These are phyloP conservation scores for Aspergillus uvarum DNA, from an alignment of 2,329 filamentous ascomycete genomes.

Conservation along the genomic window DNA sequence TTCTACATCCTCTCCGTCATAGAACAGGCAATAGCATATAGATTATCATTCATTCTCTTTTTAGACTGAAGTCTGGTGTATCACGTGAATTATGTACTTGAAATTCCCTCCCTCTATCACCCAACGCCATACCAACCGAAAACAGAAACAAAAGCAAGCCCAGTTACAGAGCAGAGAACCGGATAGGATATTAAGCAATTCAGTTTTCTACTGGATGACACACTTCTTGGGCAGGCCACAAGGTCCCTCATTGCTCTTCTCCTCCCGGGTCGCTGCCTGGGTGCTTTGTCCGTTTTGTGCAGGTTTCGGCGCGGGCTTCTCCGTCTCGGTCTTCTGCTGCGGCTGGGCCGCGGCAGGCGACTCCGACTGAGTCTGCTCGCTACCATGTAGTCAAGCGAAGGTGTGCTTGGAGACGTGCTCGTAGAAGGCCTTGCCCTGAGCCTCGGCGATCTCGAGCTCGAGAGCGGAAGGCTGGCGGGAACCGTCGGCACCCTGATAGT, in stretches of 20 bases:
- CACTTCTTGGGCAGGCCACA: conserved; percentile 79
- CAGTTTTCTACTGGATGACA: conserved; percentile 56
- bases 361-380: conserved; percentile 36
- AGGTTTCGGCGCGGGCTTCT: conserved; percentile 26
- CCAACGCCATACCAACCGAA: conserved; percentile 15
- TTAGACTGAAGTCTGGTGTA: conserved; percentile 1
- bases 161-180: conserved; percentile 4
- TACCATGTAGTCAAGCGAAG: conserved; percentile 76
- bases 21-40: no score
- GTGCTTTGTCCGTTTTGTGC: conserved; percentile 32
- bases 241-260: conserved; percentile 58
- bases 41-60: conserved; percentile 9
- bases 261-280: conserved; percentile 44
- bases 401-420: conserved; percentile 69
- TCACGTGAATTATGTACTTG: conserved; percentile 2
- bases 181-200: conserved; percentile 10
- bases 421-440: conserved; percentile 86
- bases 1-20: no score
- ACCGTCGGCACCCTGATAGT: conserved; percentile 60
- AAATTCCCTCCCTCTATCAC: conserved; percentile 6
- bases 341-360: conserved; percentile 26
- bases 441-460: conserved; percentile 76
- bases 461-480: conserved; percentile 73
- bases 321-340: conserved; percentile 20
- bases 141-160: conserved; percentile 12